Conservation (phyloP, 2,329 filamentous ascomycete genomes). For the Cryoendolithus antarcticus region DNA sequence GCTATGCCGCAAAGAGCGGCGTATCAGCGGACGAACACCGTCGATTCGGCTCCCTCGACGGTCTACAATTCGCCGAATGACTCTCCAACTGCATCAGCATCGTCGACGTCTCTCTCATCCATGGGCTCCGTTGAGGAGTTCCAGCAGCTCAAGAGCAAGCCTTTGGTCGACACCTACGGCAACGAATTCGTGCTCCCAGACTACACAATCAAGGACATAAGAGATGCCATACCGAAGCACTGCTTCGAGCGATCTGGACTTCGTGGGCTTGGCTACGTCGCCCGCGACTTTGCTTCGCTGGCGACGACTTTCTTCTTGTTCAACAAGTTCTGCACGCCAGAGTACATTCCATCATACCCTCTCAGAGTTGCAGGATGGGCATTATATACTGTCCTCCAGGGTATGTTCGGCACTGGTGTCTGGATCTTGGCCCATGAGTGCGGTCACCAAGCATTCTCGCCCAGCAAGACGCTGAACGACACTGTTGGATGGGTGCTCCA, state of each 20-base stretch:
- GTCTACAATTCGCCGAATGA: slow-evolving; percentile 45
- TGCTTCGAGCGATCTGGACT: not conserved
- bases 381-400: slow-evolving; percentile 50
- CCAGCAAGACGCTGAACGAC: slow-evolving; percentile 45
- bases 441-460: slow-evolving; percentile 57
- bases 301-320: not conserved
- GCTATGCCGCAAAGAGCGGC: slow-evolving; percentile 37
- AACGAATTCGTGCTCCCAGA: slow-evolving; percentile 89
- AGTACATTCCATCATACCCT: not conserved
- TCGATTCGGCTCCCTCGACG: slow-evolving; percentile 41
- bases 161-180: slow-evolving; percentile 81
- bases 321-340: not conserved
- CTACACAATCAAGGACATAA: slow-evolving; percentile 33
- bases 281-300: not conserved
- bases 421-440: slow-evolving; percentile 63
- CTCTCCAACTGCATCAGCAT: slow-evolving; percentile 53
- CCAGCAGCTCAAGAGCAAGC: slow-evolving; percentile 39
- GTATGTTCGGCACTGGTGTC: slow-evolving; percentile 53
- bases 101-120: slow-evolving; percentile 85
- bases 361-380: not conserved
- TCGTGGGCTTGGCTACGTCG: not conserved
- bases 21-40: slow-evolving; percentile 34
- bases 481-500: slow-evolving; percentile 52
- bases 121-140: slow-evolving; percentile 55
- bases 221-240: not conserved